Percentiles rank a stretch among this genome's conserved stretches.
These are phyloP conservation scores for Ascocoryne sarcoides DNA, from an alignment of 2,329 filamentous ascomycete species.

Conservation along the genomic window DNA sequence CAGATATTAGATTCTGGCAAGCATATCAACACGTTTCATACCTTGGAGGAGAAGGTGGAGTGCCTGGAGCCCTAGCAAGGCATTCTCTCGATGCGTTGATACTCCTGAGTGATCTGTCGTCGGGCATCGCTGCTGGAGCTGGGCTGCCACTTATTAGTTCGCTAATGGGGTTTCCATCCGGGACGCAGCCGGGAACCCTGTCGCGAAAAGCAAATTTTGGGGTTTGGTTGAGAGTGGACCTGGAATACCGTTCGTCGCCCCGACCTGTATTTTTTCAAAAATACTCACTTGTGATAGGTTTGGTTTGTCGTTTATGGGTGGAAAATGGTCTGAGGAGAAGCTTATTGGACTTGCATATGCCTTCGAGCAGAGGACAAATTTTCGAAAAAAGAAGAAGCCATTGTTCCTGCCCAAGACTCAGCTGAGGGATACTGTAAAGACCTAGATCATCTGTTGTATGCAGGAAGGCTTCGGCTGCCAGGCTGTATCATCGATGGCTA, in stretches of 20 bases:
- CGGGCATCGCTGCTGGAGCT: slow-evolving; percentile 43
- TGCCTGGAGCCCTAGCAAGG: slow-evolving; percentile 49
- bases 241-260: slow-evolving; percentile 33
- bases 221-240: slow-evolving; percentile 46
- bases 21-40: slow-evolving; percentile 44
- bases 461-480: no score
- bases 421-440: slow-evolving; percentile 7
- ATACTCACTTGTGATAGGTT: slow-evolving; percentile 32
- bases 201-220: slow-evolving; percentile 35
- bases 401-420: slow-evolving; percentile 25
- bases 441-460: no score
- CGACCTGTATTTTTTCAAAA: background rate
- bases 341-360: slow-evolving; percentile 60
- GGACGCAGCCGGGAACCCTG: slow-evolving; percentile 36
- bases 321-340: slow-evolving; percentile 49
- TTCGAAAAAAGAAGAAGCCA: slow-evolving; percentile 38
- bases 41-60: slow-evolving; percentile 48
- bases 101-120: slow-evolving; percentile 43
- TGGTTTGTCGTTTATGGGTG: slow-evolving; percentile 55
- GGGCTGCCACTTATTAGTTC: slow-evolving; percentile 55
- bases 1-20: slow-evolving; percentile 46
- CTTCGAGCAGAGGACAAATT: slow-evolving; percentile 43
- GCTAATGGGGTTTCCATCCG: slow-evolving; percentile 51
- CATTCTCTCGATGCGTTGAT: slow-evolving; percentile 53
- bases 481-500: no score